Evolutionary conservation across 2,329 filamentous ascomycete species (phyloP).

Genomic region (Emmonsiellopsis sp.): DNA sequence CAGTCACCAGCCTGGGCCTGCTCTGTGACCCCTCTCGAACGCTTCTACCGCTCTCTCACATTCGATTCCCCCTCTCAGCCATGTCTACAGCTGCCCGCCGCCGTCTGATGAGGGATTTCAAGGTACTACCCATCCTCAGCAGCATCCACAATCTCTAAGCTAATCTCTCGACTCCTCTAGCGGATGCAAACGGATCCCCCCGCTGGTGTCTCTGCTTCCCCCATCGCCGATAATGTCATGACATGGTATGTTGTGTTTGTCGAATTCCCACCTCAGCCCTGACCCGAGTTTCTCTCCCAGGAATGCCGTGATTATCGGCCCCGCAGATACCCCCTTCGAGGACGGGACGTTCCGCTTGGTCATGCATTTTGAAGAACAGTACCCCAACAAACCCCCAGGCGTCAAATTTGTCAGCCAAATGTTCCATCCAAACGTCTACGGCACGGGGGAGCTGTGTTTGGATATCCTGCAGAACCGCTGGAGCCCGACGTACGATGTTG

Average conservation of each 20-base stretch:
- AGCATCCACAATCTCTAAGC: background rate
- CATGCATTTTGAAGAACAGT: constrained; percentile 99
- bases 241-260: constrained; percentile 58
- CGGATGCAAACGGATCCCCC: constrained; percentile 99
- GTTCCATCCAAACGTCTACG: constrained; percentile 99
- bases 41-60: background rate
- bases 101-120: constrained; percentile 98
- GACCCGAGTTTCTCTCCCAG: constrained; percentile 37
- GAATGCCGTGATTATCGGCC: constrained; percentile 98
- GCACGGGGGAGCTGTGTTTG: constrained; percentile 88
- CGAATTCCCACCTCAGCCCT: background rate
- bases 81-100: constrained; percentile 94
- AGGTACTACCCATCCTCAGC: constrained; percentile 47
- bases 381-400: constrained; percentile 93
- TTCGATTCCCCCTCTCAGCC: constrained; percentile 18
- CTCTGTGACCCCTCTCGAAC: background rate
- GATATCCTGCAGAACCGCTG: constrained; percentile 97
- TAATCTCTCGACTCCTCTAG: constrained; percentile 37
- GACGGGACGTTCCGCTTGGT: constrained; percentile 95
- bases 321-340: constrained; percentile 93
- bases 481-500: constrained; percentile 98
- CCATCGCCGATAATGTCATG: constrained; percentile 95
- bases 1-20: background rate
- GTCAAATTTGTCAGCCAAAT: constrained; percentile 99
- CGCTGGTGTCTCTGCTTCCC: constrained; percentile 90